A percentile compares a stretch with the other conserved stretches of the same genome.
These are phyloP conservation scores for Fusarium sublunatum DNA, from an alignment of 2,329 filamentous ascomycete genomes.

Conservation along the genomic window DNA sequence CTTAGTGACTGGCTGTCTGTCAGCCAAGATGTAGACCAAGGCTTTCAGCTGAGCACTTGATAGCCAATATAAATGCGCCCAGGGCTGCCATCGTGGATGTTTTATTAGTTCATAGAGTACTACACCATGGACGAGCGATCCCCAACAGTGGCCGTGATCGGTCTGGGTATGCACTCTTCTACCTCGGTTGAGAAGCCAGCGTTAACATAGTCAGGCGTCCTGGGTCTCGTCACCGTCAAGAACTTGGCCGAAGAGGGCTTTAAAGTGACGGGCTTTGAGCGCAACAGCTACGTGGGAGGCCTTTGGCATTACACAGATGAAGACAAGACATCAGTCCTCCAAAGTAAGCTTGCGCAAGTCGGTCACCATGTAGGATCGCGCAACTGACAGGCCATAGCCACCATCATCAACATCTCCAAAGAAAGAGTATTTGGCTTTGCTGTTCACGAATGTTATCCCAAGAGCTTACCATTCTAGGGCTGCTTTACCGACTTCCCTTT, in stretches of 20 bases:
- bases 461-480: conserved; percentile 35
- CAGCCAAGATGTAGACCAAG: conserved; percentile 22
- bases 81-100: background rate
- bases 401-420: conserved; percentile 50
- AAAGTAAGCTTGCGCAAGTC: conserved; percentile 39
- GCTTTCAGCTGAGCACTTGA: conserved; percentile 23
- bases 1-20: too few relatives aligned
- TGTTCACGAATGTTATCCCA: too few relatives aligned
- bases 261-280: conserved; percentile 57
- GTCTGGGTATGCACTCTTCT: conserved; percentile 39
- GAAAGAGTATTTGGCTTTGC: conserved; percentile 37
- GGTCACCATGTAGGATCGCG: background rate
- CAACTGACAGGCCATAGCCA: conserved; percentile 33
- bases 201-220: conserved; percentile 43
- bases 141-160: conserved; percentile 46
- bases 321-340: conserved; percentile 54
- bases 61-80: background rate
- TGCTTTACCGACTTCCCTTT: conserved; percentile 54
- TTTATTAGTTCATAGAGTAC: background rate
- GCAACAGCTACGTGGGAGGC: conserved; percentile 54
- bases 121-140: conserved; percentile 23
- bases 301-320: conserved; percentile 57
- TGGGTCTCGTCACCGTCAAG: conserved; percentile 55
- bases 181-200: background rate
- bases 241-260: conserved; percentile 58